Base-by-base conservation (phyloP, 306 rosid species). In the Medicago lupulina region DNA sequence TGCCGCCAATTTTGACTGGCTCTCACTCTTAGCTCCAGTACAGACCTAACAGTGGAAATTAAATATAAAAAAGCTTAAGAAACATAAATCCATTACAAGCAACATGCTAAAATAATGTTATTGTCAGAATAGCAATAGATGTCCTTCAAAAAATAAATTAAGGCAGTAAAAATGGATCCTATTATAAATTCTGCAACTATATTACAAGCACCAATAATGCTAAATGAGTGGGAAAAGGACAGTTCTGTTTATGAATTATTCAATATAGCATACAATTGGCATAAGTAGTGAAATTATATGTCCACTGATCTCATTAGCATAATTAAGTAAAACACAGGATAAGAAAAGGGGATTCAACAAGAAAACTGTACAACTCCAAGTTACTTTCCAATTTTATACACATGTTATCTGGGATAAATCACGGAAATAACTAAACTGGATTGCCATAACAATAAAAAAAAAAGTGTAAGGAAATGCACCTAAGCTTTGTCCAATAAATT, bases 1-100 rank as follows among this genome's bases (percentile, higher is more conserved):
- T 83, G 98, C 98, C 0, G 97, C 97, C 83, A 93, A 84, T 87
- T 87, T 93, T 3, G 98, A 91, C 75, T 93, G 97, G 10, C 82
- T 80, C 83, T 93, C 97, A 76, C 94, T 91, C 84, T 85, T 93
- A 38, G 96, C 97, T 74, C 98, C 97, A 15, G 91, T 89, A 77
- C 98, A 93, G 46, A 93, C 96, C 97, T 91, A 89, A 31, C 53
- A 59, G 9, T 31, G 60, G 23, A 51, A 84, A 25, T 77, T 55
- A 78, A 50, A 76, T 70, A 67, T 25, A 34, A 83, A 65, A 39
- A 82, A 9, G 3, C 19, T 13, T 31, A 31, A 61, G 43, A 61
- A 61, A 61, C 21, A 59, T 3, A 38, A 31, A 31, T 61, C 21
- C 18, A 61, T 38, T 61, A 34, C 21, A 61, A 61, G 44, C 44